Base-by-base conservation (phyloP, 2,329 filamentous ascomycete species). In the Curvularia verruculosa region DNA sequence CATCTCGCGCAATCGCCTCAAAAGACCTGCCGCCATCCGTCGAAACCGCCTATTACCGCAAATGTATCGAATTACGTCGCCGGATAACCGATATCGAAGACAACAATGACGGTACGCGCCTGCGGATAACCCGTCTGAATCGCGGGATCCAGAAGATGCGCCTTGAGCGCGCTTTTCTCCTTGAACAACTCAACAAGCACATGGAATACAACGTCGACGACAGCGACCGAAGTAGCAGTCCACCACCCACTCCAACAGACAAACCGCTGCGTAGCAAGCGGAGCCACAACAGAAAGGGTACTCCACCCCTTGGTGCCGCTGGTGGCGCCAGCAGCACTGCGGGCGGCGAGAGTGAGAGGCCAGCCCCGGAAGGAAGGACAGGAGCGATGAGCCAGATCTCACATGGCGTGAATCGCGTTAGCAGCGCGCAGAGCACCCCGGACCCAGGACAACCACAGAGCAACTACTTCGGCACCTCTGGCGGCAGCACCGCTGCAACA, bases 1-100 rank as follows among this genome's bases (percentile, higher is more conserved):
- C 68, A 52, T 62, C 59, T 50, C 68, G 72, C 52, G 70, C 73
- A 15, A 61, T 72, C 52, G 70, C 72, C 23, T 73, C 74, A 41
- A 74, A 74, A 65, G 74, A 76, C 34, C 84, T 88, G 54, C 92
- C 94, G 19, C 94, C 95, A 15, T 96, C 92, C 15, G 92, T 98
- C 61, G 94, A 99, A 78, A 89, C 94, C 75, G 93, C 94, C 49
- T 99, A 98, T 79, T 92, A 95, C 70, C 87, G 91, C 64, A 98
- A 99, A 86, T 98, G 94, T 77, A 92, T 97, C 74, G 90, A 96
- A 69, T 85, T 99, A 21, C 96, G 96, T 80, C 90, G 91, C 69
- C 90, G 95, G 59, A 91, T 95, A 63, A 90, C 88, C 75, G 93
- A 97, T 75, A 91, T 98, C 68, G 93, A 98, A 75, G 88, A 92